Evolutionary conservation across 106 monocot genomes (phyloP), one percentile per base, ranked within the genome.

Genomic region (Triglochin maritima): DNA sequence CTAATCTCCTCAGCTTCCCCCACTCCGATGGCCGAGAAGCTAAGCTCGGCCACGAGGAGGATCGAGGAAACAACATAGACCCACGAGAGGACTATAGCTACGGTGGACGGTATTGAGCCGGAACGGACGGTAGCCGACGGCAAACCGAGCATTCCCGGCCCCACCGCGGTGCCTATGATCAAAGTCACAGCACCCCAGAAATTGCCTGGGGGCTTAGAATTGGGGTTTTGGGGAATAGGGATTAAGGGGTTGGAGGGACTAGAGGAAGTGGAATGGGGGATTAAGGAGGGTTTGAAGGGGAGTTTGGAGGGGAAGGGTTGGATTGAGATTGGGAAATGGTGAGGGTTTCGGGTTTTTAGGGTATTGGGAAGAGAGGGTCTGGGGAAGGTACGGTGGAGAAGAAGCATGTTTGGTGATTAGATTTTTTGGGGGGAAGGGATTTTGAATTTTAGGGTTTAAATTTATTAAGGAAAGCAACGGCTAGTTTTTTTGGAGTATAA

Each of bases 11-110:
- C 60, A 29, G 69, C 15, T 3, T 66, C 78, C 7, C 69, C 68
- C 6, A 78, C 77, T 43, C 65, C 56, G 82, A 85, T 81, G 63
- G 85, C 60, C 6, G 66, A 62, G 60, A 85, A 92, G 74, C 72
- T 85, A 12, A 85, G 85, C 66, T 92, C 92, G 2, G 85, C 92
- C 1, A 87, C 80, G 41, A 92, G 74, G 45, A 87, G 29, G 17
- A 92, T 85, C 16, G 87, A 92, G 59, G 92, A 92, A 54, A 87
- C 60, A 2, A 92, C 92, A 50, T 92, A 87, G 50, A 85, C 56
- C 91, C 87, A 87, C 4, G 87, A 87, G 71, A 92, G 66, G 17
- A 81, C 44, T 47, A 92, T 92, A 62, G 84, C 71, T 1, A 76
- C 4, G 56, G 87, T 77, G 69, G 91, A 92, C 5, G 91, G 87